Evolutionary conservation across 1,139 yeast genomes (phyloP).

Genomic region (Debaryomyces nepalensis): DNA sequence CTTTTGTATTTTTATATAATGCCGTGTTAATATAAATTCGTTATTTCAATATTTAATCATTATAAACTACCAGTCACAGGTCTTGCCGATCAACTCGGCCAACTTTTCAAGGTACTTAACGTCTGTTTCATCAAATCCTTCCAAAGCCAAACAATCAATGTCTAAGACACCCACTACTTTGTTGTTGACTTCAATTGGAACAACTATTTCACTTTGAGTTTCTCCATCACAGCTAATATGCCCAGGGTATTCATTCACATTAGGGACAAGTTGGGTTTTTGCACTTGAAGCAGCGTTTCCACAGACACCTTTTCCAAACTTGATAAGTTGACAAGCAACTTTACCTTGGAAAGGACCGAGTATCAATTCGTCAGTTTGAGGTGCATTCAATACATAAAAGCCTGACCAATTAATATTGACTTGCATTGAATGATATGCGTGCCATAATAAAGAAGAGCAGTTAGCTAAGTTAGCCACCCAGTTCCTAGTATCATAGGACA

Average conservation of each 20-base stretch:
- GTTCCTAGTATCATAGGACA: constrained; percentile 63
- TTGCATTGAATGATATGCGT: constrained; percentile 70
- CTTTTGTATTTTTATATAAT: constrained; percentile 8
- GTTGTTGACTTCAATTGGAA: constrained; percentile 65
- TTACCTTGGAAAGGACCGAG: constrained; percentile 96
- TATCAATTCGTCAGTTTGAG: constrained; percentile 52
- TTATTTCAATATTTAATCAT: neutral
- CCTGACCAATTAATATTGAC: constrained; percentile 89
- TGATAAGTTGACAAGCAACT: constrained; percentile 88
- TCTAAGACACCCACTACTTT: constrained; percentile 76
- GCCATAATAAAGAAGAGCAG: constrained; percentile 85
- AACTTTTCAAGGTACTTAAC: constrained; percentile 60
- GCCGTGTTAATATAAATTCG: constrained; percentile 5
- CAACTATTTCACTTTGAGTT: constrained; percentile 90
- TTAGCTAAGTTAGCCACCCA: constrained; percentile 93
- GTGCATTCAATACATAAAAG: constrained; percentile 62
- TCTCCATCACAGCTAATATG: constrained; percentile 98
- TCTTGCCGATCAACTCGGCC: constrained; percentile 52
- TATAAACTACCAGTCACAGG: constrained; percentile 53
- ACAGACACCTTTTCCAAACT: constrained; percentile 86
- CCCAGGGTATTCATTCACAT: constrained; percentile 82
- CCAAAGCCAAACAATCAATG: constrained; percentile 69
- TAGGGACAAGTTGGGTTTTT: constrained; percentile 71
- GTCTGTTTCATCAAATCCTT: constrained; percentile 74
- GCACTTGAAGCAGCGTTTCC: constrained; percentile 72